These are phyloP conservation scores for Mycena alexandri DNA, from an alignment of 768 basidiomycete genomes.

Conservation along the genomic window DNA sequence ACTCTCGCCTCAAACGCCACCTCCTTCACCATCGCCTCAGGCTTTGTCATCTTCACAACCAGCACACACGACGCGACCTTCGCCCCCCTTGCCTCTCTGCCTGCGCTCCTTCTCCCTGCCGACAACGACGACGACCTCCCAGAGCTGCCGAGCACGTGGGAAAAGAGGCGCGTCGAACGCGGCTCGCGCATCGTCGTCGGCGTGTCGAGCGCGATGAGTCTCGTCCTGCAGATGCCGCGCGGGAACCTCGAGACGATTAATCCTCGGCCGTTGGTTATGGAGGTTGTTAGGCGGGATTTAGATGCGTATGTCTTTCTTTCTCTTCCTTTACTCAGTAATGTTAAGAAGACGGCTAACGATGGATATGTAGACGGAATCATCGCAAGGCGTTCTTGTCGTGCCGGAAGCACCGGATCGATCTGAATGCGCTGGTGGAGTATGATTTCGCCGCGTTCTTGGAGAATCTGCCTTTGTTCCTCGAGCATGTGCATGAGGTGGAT, in stretches of 20 bases:
- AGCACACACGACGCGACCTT: conserved; percentile 86
- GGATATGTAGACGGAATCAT: conserved; percentile 71
- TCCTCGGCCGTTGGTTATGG: conserved; percentile 91
- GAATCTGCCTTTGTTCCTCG: conserved; percentile 75
- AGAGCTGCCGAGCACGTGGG: conserved; percentile 57
- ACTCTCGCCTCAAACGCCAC: conserved; percentile 68
- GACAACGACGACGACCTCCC: conserved; percentile 46
- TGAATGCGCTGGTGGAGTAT: conserved; percentile 90
- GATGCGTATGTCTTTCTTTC: conserved; percentile 64
- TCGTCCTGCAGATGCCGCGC: conserved; percentile 97
- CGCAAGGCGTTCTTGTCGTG: conserved; percentile 91
- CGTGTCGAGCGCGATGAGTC: conserved; percentile 87
- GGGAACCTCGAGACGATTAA: conserved; percentile 97
- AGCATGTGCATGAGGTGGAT: conserved; percentile 91
- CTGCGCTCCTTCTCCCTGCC: conserved; percentile 37
- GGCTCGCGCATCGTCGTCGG: conserved; percentile 91
- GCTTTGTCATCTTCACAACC: conserved; percentile 89
- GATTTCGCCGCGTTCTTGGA: conserved; percentile 75
- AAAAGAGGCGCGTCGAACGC: conserved; percentile 86
- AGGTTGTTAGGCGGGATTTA: conserved; percentile 83
- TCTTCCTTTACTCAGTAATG: background rate
- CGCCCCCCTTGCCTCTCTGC: conserved; percentile 62
- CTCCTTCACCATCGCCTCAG: conserved; percentile 80
- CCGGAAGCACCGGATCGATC: conserved; percentile 93
- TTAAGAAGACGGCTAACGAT: conserved; percentile 8